These are phyloP conservation scores for Sclerotinia nivalis DNA, from an alignment of 2,329 filamentous ascomycete genomes.

Conservation along the genomic window DNA sequence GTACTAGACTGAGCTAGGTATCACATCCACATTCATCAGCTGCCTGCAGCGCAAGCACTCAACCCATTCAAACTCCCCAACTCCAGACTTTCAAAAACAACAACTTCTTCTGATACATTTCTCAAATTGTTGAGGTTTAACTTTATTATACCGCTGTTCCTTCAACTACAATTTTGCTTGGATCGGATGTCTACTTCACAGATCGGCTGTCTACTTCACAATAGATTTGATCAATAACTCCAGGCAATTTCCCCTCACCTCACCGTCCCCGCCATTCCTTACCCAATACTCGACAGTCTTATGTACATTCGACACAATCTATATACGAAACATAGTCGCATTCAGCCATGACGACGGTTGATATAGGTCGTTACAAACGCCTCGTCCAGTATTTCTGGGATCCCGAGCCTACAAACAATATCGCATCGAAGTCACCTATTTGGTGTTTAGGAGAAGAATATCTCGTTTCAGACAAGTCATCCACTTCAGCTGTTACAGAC, in stretches of 20 bases:
- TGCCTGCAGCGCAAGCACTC: conserved; percentile 5
- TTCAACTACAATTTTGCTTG: background rate
- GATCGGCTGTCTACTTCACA: background rate
- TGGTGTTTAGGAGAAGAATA: conserved; percentile 78
- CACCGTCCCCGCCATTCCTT: conserved; percentile 8
- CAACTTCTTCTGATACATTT: background rate
- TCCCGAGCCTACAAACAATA: conserved; percentile 80
- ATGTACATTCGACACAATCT: conserved; percentile 16
- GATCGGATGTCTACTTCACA: background rate
- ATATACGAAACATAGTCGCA: conserved; percentile 1
- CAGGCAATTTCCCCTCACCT: conserved; percentile 1
- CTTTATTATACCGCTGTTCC: background rate
- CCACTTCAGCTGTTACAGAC: conserved; percentile 21
- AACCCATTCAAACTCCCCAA: background rate
- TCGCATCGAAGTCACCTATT: conserved; percentile 64
- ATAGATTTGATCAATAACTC: background rate
- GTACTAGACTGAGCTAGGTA: background rate
- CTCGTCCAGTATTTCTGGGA: conserved; percentile 93
- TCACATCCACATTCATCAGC: conserved; percentile 11
- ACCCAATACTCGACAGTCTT: background rate
- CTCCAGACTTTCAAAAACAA: background rate
- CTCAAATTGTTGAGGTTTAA: background rate
- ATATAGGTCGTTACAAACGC: conserved; percentile 76
- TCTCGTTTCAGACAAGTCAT: conserved; percentile 35
- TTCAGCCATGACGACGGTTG: conserved; percentile 59